These are phyloP conservation scores for Grigorovia transvaalensis DNA, from an alignment of 805 yeast genomes.

Conservation along the genomic window DNA sequence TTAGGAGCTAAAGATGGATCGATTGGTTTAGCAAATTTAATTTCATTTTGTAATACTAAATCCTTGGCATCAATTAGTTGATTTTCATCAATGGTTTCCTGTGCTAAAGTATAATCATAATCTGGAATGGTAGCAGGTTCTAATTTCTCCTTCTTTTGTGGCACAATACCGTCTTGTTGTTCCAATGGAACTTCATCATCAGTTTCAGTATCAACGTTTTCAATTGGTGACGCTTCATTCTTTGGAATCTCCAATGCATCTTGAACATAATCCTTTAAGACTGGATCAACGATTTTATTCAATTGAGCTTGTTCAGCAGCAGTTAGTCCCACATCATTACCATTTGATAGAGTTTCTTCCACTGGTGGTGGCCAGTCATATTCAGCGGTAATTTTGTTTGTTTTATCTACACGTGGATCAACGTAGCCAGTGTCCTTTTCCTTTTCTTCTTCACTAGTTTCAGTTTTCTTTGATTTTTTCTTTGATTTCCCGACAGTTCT, in stretches of 20 bases:
- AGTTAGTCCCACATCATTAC: no score
- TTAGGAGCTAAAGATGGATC: slow-evolving; percentile 11
- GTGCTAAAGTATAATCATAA: not conserved
- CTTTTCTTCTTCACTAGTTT: not conserved
- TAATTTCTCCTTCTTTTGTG: not conserved
- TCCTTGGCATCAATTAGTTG: slow-evolving; percentile 6
- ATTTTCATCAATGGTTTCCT: slow-evolving; percentile 1
- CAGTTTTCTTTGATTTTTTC: not conserved
- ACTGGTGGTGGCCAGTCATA: slow-evolving; percentile 2
- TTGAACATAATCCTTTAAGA: not conserved
- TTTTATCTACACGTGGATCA: not conserved
- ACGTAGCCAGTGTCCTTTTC: not conserved
- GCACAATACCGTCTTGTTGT: not conserved
- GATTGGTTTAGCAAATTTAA: slow-evolving; percentile 7
- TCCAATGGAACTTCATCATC: not conserved
- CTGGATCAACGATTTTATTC: not conserved
- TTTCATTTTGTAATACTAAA: slow-evolving; percentile 1
- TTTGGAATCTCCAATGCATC: not conserved
- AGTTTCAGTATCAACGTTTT: not conserved
- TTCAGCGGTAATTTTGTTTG: not conserved
- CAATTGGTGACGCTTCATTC: not conserved
- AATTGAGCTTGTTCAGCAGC: not conserved
- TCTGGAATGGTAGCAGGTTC: not conserved
- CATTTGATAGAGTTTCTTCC: not conserved
- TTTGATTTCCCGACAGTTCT: not conserved